Evolutionary conservation across 495 filamentous ascomycete species (phyloP).

Genomic region (Astrothelium macrocarpum): DNA sequence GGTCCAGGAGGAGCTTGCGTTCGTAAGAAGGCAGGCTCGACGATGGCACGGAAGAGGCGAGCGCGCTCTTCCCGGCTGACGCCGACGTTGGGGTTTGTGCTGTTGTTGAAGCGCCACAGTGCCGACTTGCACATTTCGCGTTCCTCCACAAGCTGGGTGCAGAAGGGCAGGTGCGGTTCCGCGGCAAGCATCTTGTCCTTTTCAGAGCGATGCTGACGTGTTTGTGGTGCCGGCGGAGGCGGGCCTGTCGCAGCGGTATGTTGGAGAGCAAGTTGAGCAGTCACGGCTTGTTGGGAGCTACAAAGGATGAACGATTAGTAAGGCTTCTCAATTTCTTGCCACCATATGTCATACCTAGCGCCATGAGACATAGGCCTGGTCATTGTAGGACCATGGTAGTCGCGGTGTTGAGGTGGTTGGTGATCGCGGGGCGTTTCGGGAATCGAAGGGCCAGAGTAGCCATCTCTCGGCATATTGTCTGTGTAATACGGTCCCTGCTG

Average conservation of each 20-base stretch:
- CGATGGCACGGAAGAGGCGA: constrained; percentile 67
- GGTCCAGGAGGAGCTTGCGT: constrained; percentile 14
- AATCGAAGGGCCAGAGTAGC: not conserved
- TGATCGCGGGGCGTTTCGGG: not conserved
- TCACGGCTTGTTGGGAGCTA: constrained; percentile 43
- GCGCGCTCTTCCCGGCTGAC: constrained; percentile 70
- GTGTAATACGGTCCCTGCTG: not conserved
- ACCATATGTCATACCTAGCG: not conserved
- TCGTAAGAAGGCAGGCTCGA: constrained; percentile 30
- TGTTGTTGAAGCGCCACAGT: constrained; percentile 79
- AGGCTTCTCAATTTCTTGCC: constrained; percentile 21
- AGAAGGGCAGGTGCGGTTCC: constrained; percentile 71
- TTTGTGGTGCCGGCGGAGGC: constrained; percentile 33
- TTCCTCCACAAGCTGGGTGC: constrained; percentile 69
- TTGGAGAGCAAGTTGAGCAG: constrained; percentile 50
- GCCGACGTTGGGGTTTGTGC: constrained; percentile 62
- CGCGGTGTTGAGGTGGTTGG: not conserved
- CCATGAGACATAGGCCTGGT: not conserved
- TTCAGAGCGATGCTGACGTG: constrained; percentile 47
- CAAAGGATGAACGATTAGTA: constrained; percentile 18
- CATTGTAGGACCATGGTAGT: not conserved
- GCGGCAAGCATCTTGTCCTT: constrained; percentile 92
- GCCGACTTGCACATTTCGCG: constrained; percentile 78
- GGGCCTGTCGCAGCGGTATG: constrained; percentile 31
- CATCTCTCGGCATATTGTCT: not conserved